Base-by-base conservation (phyloP, 78 protist genomes). In the Dictyostelium brefeldianum region DNA sequence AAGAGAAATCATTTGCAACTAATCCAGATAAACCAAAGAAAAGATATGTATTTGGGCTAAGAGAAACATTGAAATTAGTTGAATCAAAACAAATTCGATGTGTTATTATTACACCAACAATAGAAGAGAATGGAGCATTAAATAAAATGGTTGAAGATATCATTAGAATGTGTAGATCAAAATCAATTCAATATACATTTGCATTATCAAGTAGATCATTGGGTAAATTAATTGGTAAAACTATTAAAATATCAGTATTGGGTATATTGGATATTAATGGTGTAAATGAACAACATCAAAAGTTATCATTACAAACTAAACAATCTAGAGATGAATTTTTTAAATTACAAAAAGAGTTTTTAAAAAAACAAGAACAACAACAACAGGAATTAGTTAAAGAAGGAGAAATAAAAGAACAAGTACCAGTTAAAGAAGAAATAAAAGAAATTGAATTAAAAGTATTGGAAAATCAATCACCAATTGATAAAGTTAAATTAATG, bases 61-160 rank as follows among this genome's bases (percentile, higher is more conserved):
- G 92, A 57, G 92, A 85, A 65, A 75, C 78, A 53, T 73, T 56
- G 27, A 71, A 78, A 20, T 59, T 41, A 2, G 36, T 71, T 2
- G 92, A 75, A 11, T 73, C 56, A 54, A 56, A 53, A 15, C 54
- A 56, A 47, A 36, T 85, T 2, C 15, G 27, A 20, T 51, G 62
- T 73, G 92, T 85, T 22, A 85, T 85, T 7, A 48, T 85, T 46
- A 71, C 92, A n/a, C 83, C 81, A 73, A 85, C 77, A 18, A 59
- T 85, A 8, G 92, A 85, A 5, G 92, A 75, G 25, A 25, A 43
- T 20, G 83, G 83, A 27, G 92, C 62, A 57, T 36, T 85, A 7
- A 85, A 85, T 53, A 71, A 71, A 25, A 20, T 51, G 1, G 64
- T 85, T 29, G 47, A 56, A 1, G 31, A 22, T 11, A 85, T 75